These are phyloP conservation scores for Silene noctiflora DNA, from an alignment of 179 eudicot genomes.

Conservation along the genomic window DNA sequence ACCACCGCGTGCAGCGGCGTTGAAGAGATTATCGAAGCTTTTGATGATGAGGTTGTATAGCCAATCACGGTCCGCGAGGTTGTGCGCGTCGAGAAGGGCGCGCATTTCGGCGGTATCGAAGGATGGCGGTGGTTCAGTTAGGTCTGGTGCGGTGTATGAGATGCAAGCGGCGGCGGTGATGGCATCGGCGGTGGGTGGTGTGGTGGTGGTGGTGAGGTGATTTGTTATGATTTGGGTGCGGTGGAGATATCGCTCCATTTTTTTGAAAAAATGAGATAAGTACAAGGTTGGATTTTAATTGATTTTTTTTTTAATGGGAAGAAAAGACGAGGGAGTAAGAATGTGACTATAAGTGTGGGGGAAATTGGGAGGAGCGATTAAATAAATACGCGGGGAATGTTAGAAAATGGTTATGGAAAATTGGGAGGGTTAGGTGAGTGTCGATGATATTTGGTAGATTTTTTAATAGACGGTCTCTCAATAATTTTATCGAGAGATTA, in stretches of 20 bases:
- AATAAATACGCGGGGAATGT: too few relatives aligned
- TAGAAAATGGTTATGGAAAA: too few relatives aligned
- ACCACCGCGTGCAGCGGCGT: conserved; percentile 50
- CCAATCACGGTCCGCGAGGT: conserved; percentile 68
- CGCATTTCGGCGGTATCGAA: conserved; percentile 58
- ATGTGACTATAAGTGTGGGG: too few relatives aligned
- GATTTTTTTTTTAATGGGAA: neutral
- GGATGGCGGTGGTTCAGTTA: conserved; percentile 28
- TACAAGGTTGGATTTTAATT: neutral
- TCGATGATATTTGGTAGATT: too few relatives aligned
- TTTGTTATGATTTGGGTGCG: conserved; percentile 47
- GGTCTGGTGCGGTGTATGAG: conserved; percentile 59
- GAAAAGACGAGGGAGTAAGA: neutral
- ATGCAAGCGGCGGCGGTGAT: conserved; percentile 47
- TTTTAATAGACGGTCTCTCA: too few relatives aligned
- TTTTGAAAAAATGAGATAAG: neutral
- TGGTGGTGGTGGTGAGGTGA: conserved; percentile 41
- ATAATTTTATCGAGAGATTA: too few relatives aligned
- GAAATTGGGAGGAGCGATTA: too few relatives aligned
- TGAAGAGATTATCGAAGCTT: conserved; percentile 43
- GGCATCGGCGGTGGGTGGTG: conserved; percentile 2
- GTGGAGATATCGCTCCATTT: conserved; percentile 34
- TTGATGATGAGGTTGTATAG: conserved; percentile 57
- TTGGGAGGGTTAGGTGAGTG: too few relatives aligned
- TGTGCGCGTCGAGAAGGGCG: conserved; percentile 54